Percentiles rank a stretch among this genome's conserved stretches.
Evolutionary conservation across 805 yeast species (phyloP).

Genomic region (Candida schatavii): DNA sequence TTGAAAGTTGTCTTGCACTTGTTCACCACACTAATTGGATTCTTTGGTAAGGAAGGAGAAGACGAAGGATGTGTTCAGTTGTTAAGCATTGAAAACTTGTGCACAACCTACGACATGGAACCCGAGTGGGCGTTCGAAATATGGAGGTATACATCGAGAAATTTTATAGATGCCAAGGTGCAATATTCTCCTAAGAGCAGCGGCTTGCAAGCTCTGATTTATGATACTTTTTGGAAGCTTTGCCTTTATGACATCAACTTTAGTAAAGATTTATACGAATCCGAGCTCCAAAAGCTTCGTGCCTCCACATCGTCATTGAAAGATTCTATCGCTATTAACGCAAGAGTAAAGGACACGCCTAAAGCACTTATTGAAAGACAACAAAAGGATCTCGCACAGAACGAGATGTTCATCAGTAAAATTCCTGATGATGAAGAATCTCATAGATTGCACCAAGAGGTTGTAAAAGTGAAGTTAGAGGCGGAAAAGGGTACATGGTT

Average conservation of each 20-base stretch:
- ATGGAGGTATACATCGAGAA: constrained; percentile 52
- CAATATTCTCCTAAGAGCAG: background rate
- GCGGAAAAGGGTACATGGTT: constrained; percentile 41
- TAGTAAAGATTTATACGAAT: constrained; percentile 47
- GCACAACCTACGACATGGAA: constrained; percentile 43
- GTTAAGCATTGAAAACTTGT: constrained; percentile 40
- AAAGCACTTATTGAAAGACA: constrained; percentile 20
- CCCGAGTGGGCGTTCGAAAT: constrained; percentile 71
- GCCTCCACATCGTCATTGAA: constrained; percentile 32
- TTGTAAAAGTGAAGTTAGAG: constrained; percentile 24
- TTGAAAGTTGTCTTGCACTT: constrained; percentile 64
- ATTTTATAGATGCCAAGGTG: background rate
- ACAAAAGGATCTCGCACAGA: constrained; percentile 19
- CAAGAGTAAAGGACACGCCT: constrained; percentile 23
- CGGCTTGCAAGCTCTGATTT: constrained; percentile 29
- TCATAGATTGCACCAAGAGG: constrained; percentile 43
- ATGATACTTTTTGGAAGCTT: constrained; percentile 68
- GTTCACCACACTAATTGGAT: constrained; percentile 55
- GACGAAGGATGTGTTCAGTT: constrained; percentile 23
- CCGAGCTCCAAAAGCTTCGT: constrained; percentile 40
- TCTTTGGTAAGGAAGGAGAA: constrained; percentile 35
- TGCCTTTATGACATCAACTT: constrained; percentile 68
- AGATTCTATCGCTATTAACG: constrained; percentile 29
- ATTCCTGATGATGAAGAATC: constrained; percentile 39
- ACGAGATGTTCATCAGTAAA: constrained; percentile 20